Conservation (phyloP, 768 basidiomycete species). For the Tylopilus balloui region DNA sequence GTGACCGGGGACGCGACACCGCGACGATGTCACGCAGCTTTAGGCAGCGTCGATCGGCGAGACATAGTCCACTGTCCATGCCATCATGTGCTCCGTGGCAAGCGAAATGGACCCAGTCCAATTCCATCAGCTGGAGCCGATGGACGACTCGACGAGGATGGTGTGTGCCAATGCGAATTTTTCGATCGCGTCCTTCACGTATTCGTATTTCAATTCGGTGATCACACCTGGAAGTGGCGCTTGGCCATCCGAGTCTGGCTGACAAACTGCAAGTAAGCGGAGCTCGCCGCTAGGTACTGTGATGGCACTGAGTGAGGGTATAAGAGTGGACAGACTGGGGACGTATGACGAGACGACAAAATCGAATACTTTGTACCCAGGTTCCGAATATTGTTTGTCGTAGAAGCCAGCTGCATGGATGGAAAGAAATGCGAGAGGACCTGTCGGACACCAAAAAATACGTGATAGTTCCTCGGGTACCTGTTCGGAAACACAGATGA, state of each 20-base stretch:
- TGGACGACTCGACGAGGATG: background rate
- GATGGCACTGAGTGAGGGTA: too few species aligned
- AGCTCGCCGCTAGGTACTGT: background rate
- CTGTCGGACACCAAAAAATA: too few species aligned
- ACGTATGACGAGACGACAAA: too few species aligned
- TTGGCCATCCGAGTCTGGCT: background rate
- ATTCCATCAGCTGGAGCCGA: background rate
- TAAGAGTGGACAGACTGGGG: too few species aligned
- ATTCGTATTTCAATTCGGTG: slow-evolving; percentile 16
- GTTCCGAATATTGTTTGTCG: too few species aligned
- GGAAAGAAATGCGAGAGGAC: too few species aligned
- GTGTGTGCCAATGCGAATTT: background rate
- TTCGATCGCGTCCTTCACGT: background rate
- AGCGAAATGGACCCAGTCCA: background rate
- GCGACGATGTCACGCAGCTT: background rate
- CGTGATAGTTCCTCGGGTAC: too few species aligned
- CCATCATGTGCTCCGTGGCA: background rate
- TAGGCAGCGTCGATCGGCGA: background rate
- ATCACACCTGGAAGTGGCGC: slow-evolving; percentile 11
- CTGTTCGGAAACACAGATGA: too few species aligned
- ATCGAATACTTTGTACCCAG: too few species aligned
- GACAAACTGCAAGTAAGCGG: too few species aligned
- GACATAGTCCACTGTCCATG: background rate
- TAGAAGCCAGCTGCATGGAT: too few species aligned
- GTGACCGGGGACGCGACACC: background rate